Evolutionary conservation across 352 stramenopile genomes (phyloP), one percentile per base, ranked within the genome.

Genomic region (Peronosclerospora sorghi): DNA sequence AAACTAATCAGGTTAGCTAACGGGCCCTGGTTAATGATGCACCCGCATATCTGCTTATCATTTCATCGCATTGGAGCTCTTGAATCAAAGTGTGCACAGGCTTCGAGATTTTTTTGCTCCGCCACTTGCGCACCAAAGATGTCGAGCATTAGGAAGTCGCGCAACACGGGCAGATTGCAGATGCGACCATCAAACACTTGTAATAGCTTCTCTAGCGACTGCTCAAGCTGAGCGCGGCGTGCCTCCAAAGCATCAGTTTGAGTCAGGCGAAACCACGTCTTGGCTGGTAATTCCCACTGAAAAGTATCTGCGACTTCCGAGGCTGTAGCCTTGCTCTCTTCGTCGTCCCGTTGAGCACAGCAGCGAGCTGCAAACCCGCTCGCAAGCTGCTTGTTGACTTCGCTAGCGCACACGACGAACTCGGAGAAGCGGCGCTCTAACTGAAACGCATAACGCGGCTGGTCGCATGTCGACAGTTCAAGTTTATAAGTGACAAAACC

Each of bases 61-160:
- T 26, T 26, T 26, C 21, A 26, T 26, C 6, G 21, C 21, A 26
- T 26, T 26, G 21, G 21, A 26, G 6, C 3, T 26, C 21, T 26
- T 26, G 4, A 26, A 26, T 61, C 45, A 23, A 42, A 45, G 5
- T 51, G 46, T 12, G 36, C 42, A 29, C 29, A 36, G 10, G 45
- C 24, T 14, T 60, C 45, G 4, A 53, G 52, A 12, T 61, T 66
- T 38, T 83, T 81, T 41, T 80, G 56, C 39, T 83, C 72, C 5
- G 73, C 65, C 27, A 87, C 62, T 32, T 87, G 72, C 12, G 67
- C 62, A 14, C 68, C 73, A 51, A 87, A 86, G 24, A 87, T 68
- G 46, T 90, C 77, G 32, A 90, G 68, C 68, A 85, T 70, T 29
- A 90, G 65, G 59, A 90, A 90, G 48, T 86, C 70, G 20, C 77